A percentile compares a stretch with the other conserved stretches of the same genome.
Conservation (phyloP, 192 early-diverging fungal genomes). For the Rhizophagus sp. region DNA sequence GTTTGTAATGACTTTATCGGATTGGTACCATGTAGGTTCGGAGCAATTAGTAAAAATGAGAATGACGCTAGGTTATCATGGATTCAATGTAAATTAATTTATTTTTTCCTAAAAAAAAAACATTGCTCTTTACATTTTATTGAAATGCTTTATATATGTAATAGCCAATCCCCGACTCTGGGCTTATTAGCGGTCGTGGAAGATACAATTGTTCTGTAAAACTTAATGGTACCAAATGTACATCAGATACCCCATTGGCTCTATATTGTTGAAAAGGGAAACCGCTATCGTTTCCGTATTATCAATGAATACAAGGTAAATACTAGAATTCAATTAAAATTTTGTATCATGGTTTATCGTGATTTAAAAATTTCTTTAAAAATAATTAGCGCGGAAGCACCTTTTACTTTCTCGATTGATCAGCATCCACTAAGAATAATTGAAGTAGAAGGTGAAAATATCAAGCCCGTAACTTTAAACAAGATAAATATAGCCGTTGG, state of each 20-base stretch:
- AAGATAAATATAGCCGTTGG: conserved; percentile 43
- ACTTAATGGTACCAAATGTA: background rate
- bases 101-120: background rate
- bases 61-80: background rate
- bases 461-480: conserved; percentile 35
- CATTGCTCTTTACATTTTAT: too few species aligned
- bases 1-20: conserved; percentile 53
- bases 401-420: conserved; percentile 73
- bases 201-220: background rate
- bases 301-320: conserved; percentile 64
- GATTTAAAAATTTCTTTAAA: conserved; percentile 41
- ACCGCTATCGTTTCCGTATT: conserved; percentile 76
- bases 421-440: conserved; percentile 76
- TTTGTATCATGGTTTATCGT: background rate
- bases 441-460: conserved; percentile 66
- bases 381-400: conserved; percentile 30
- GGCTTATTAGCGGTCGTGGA: background rate
- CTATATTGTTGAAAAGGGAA: conserved; percentile 41
- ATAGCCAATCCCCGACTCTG: background rate
- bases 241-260: background rate
- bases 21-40: conserved; percentile 52
- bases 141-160: background rate
- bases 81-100: background rate
- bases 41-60: background rate
- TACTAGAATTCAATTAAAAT: background rate